Evolutionary conservation across 2,329 filamentous ascomycete genomes (phyloP), one percentile per base, ranked within the genome.

Genomic region (Raffaelea albimanens): DNA sequence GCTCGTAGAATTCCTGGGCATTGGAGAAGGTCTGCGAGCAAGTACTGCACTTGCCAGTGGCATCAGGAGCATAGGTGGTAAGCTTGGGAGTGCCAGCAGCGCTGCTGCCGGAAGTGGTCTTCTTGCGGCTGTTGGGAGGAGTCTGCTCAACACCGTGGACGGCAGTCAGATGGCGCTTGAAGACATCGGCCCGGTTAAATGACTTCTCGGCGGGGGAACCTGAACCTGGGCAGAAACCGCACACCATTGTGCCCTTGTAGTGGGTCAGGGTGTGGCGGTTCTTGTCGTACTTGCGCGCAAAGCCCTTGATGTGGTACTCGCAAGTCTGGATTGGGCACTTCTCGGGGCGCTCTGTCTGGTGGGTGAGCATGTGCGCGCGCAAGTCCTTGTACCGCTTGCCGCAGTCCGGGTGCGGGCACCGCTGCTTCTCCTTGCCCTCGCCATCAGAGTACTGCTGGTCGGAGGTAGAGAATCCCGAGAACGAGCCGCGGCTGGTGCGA

Each of bases 1-100:
- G 91, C 75, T 97, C 93, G 65, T 97, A 97, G 68, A 97, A 97
- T 68, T 97, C 91, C 64, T 97, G 91, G 5, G 90, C 89, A 59
- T 88, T 95, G 69, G 78, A 80, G 67, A 97, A 97, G 13, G 85
- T 95, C 50, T 82, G 79, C 14, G 86, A 87, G 68, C 93, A 98
- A 44, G 90, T 97, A 22, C 89, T 95, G 67, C 93, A 97, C 70
- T 93, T 95, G 67, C 90, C 91, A 14, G 89, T 93, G 29, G 86
- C 82, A 58, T 93, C 86, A 50, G 81, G 76, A 19, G 84, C 76
- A 59, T 87, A 87, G 46, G 78, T 80, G 5, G 80, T 78, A 33
- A 84, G 71, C 65, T 84, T 86, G 70, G 84, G 84, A 58, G 64
- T 69, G 23, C 65, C 63, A 18, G 70, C 70, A 40, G 57, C 58